phyloP scores from a whole-genome alignment of 2,329 filamentous ascomycete genomes.

The Xylariomycetidae sp. region DNA sequence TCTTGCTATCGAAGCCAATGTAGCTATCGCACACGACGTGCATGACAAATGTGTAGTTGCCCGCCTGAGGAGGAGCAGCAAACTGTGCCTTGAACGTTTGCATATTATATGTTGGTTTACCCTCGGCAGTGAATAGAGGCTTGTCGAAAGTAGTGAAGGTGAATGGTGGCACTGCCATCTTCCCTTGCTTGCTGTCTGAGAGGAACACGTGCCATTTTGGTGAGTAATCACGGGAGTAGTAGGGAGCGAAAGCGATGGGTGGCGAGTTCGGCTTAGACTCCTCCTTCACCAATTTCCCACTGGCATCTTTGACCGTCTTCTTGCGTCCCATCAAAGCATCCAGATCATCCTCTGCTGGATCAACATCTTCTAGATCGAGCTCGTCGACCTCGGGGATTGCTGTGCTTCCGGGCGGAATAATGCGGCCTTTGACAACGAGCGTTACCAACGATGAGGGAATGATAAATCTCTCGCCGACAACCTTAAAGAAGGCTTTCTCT shows the following conservation, averaged over 20 bases:
- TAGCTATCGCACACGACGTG: constrained; percentile 94
- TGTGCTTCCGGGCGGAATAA: constrained; percentile 80
- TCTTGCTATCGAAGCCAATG: constrained; percentile 86
- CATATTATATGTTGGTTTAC: constrained; percentile 87
- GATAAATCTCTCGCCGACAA: constrained; percentile 87
- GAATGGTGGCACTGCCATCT: constrained; percentile 94
- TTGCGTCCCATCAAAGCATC: constrained; percentile 78
- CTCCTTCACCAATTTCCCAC: constrained; percentile 52
- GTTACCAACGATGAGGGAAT: constrained; percentile 90
- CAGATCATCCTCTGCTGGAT: constrained; percentile 88
- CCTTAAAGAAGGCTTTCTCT: constrained; percentile 97
- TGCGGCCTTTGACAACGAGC: constrained; percentile 89
- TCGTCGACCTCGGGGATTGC: constrained; percentile 71
- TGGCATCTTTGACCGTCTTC: constrained; percentile 58
- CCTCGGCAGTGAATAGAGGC: constrained; percentile 73
- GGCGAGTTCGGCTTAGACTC: constrained; percentile 66
- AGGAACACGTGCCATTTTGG: constrained; percentile 94
- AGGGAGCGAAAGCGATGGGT: constrained; percentile 84
- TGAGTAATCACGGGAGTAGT: constrained; percentile 82
- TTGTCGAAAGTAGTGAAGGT: constrained; percentile 92
- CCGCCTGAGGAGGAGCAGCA: constrained; percentile 85
- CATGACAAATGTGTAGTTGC: constrained; percentile 92
- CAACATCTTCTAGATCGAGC: constrained; percentile 80
- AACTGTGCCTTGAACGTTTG: constrained; percentile 98
- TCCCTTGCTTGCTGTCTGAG: constrained; percentile 87